Conservation (phyloP, 345 rosid genomes). For the Ailanthus altissimus region DNA sequence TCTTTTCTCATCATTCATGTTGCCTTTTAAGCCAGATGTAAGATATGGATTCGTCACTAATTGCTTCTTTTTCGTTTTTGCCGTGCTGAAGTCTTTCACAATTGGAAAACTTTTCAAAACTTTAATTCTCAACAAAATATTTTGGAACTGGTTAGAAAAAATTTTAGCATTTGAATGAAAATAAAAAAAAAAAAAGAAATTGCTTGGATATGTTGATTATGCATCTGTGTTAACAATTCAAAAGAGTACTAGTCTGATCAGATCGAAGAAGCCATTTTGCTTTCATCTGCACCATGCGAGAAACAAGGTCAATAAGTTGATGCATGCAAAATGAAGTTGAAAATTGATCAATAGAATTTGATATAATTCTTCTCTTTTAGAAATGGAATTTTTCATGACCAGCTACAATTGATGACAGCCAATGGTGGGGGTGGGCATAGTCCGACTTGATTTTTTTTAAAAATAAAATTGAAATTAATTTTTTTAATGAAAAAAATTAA, state of each 20-base stretch:
- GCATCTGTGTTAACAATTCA: not conserved
- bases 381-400: not conserved
- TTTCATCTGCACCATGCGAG: not conserved
- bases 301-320: not conserved
- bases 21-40: constrained; percentile 67
- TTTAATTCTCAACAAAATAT: constrained; percentile 7
- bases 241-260: constrained; percentile 5
- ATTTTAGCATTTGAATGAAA: not conserved
- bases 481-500: too few relatives aligned
- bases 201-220: not conserved
- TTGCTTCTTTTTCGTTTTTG: constrained; percentile 16
- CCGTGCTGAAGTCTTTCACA: not conserved
- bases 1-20: constrained; percentile 63
- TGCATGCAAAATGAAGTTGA: not conserved
- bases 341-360: not conserved
- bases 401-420: not conserved
- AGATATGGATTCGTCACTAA: constrained; percentile 22
- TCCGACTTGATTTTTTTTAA: too few relatives aligned
- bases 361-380: not conserved
- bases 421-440: too few relatives aligned
- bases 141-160: not conserved
- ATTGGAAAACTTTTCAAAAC: constrained; percentile 10
- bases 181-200: not conserved
- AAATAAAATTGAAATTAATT: too few relatives aligned
- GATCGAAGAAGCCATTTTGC: not conserved